Evolutionary conservation across 768 basidiomycete genomes (phyloP).

Genomic region (Pholiota molesta): DNA sequence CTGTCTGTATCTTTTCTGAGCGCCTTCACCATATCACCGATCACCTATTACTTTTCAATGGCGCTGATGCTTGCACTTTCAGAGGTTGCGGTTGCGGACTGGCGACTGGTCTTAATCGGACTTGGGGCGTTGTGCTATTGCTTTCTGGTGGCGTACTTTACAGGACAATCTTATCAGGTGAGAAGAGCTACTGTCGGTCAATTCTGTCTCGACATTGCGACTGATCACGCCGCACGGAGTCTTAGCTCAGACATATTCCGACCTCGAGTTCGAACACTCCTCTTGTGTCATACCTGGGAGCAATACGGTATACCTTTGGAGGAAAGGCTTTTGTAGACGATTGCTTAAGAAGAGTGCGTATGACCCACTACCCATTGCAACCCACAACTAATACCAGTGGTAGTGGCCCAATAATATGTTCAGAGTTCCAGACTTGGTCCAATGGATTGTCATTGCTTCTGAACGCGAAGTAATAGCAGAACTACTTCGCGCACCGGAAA

Average conservation of each 20-base stretch:
- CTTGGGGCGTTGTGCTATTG: background rate
- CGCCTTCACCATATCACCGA: too few relatives aligned
- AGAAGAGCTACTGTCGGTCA: background rate
- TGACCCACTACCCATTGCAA: background rate
- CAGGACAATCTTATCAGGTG: background rate
- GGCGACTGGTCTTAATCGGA: background rate
- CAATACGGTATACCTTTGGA: background rate
- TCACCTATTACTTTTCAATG: too few relatives aligned
- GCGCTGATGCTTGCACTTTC: background rate
- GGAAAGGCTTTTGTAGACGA: background rate
- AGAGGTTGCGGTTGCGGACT: background rate
- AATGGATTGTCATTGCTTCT: constrained; percentile 45
- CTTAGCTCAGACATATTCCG: constrained; percentile 2
- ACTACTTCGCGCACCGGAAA: constrained; percentile 40
- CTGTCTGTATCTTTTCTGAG: too few relatives aligned
- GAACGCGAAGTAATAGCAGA: constrained; percentile 38
- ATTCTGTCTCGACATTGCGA: background rate
- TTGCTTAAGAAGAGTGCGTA: background rate
- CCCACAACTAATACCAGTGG: background rate
- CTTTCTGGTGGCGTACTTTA: background rate
- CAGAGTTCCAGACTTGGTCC: constrained; percentile 15
- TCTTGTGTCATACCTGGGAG: background rate
- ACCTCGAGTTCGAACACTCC: background rate
- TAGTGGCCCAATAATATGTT: constrained; percentile 19
- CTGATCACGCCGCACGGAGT: background rate